These are phyloP conservation scores for Magnolia sinica DNA, from an alignment of 164 flowering plant species.

Conservation along the genomic window DNA sequence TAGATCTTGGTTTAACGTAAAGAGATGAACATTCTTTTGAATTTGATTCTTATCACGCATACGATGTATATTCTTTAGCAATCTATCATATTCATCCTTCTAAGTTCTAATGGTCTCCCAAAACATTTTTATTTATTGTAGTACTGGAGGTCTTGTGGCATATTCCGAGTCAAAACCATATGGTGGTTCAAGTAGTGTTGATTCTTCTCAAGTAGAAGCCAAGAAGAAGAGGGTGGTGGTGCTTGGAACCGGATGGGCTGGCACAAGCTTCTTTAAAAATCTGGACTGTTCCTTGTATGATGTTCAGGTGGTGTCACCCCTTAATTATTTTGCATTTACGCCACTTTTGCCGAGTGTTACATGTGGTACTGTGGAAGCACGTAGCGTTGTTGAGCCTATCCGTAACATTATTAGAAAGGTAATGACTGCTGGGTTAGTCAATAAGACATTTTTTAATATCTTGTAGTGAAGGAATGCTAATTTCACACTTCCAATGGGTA, in stretches of 20 bases:
- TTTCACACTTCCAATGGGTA: too few species aligned
- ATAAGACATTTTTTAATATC: too few species aligned
- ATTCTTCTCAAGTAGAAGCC: slow-evolving; percentile 21
- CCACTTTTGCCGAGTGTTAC: slow-evolving; percentile 90
- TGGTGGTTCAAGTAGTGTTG: slow-evolving; percentile 13
- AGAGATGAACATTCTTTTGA: not conserved
- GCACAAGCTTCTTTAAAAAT: slow-evolving; percentile 75
- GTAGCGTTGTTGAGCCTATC: slow-evolving; percentile 82
- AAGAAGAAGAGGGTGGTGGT: slow-evolving; percentile 76
- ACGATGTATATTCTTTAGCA: not conserved
- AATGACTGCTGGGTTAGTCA: not conserved
- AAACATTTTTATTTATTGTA: slow-evolving; percentile 22
- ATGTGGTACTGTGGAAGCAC: slow-evolving; percentile 89
- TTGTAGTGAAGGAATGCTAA: too few species aligned
- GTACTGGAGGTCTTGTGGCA: slow-evolving; percentile 69
- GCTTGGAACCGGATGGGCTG: slow-evolving; percentile 98
- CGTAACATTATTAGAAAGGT: slow-evolving; percentile 79
- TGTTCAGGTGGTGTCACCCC: slow-evolving; percentile 81
- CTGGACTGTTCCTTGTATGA: slow-evolving; percentile 64
- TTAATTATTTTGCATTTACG: slow-evolving; percentile 90
- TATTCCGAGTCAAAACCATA: slow-evolving; percentile 47
- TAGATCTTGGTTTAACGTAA: not conserved
- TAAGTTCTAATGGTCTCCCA: not conserved
- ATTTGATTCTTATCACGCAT: not conserved
- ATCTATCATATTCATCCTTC: not conserved